Evolutionary conservation across 257 asterid genomes (phyloP), one percentile per base, ranked within the genome.

Genomic region (Penstemon newberryi): DNA sequence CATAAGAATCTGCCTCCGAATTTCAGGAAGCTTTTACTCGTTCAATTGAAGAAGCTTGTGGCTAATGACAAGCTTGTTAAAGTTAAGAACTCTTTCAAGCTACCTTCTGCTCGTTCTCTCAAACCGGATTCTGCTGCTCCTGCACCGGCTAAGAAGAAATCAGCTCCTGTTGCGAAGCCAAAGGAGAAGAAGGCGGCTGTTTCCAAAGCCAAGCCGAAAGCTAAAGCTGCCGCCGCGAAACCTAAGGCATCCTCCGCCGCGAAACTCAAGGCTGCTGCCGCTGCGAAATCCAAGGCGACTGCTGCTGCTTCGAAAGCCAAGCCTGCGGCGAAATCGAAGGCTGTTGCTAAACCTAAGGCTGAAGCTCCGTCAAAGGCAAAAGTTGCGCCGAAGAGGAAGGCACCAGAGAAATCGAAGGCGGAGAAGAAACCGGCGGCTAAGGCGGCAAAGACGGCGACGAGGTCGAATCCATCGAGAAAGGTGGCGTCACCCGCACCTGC

Each of bases 401-500:
- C 81, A 5, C 74, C 78, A 11, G 79, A 77, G 36, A 77, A 47
- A 38, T 5, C 77, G 4, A 81, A 78, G 75, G 5, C 69, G 4
- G 78, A 78, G 79, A 79, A 77, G 71, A 81, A 79, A 69, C 82
- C 88, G 4, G 81, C 87, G 37, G 78, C 90, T 0, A 88, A 88
- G 85, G 90, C 54, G 3, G 66, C 88, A 3, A 81, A 79, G 73
- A 84, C 89, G 0, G 70, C 84, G 0, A 72, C 89, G 1, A 76
- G 87, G 59, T 66, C 84, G 7, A 83, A 74, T 36, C 92, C 95
- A 0, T 61, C 84, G 60, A 70, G 52, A 79, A 78, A 76, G 72
- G 7, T 66, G 0, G 65, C 67, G 0, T 65, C 52, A 11, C 12
- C 63, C 7, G 63, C 69, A 3, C 50, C 74, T 0, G 40, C 44